A percentile compares a stretch with the other conserved stretches of the same genome.
Conservation (phyloP, 2,329 filamentous ascomycete genomes). For the Nectriaceae sp. region DNA sequence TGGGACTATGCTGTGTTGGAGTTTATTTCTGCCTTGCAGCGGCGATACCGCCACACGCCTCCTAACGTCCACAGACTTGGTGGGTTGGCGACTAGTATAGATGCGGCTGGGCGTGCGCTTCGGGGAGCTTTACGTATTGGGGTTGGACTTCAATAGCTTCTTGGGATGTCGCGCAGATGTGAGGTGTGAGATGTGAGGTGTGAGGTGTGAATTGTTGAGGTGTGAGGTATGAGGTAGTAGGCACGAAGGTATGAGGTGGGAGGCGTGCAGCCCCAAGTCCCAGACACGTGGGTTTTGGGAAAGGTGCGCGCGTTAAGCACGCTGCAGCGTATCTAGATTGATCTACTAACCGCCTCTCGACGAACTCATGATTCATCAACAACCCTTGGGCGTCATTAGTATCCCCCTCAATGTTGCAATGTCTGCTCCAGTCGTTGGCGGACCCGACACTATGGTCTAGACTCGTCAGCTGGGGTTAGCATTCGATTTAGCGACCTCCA, state of each 20-base stretch:
- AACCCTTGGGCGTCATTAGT: not conserved
- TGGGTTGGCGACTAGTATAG: not conserved
- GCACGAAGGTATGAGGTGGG: not conserved
- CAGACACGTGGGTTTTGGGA: not conserved
- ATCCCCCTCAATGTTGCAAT: not conserved
- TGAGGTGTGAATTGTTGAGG: too few relatives aligned
- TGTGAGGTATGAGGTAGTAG: not conserved
- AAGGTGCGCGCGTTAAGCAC: not conserved
- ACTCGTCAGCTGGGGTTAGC: not conserved
- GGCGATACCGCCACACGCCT: constrained; percentile 4
- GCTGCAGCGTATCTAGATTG: not conserved
- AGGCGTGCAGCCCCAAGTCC: not conserved
- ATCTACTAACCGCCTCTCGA: not conserved
- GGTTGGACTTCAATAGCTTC: not conserved
- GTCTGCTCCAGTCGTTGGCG: not conserved
- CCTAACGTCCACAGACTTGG: not conserved
- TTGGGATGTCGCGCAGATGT: not conserved
- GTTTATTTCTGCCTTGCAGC: constrained; percentile 2
- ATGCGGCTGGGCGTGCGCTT: not conserved
- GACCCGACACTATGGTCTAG: constrained; percentile 1
- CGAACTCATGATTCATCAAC: not conserved
- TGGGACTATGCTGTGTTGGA: too few relatives aligned
- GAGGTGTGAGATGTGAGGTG: too few relatives aligned
- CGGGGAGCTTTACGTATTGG: not conserved
- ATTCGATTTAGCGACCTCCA: not conserved